Percentiles rank a stretch among this genome's conserved stretches.
phyloP scores from a whole-genome alignment of 2,329 filamentous ascomycete genomes.

The Colletotrichum graminicola region DNA sequence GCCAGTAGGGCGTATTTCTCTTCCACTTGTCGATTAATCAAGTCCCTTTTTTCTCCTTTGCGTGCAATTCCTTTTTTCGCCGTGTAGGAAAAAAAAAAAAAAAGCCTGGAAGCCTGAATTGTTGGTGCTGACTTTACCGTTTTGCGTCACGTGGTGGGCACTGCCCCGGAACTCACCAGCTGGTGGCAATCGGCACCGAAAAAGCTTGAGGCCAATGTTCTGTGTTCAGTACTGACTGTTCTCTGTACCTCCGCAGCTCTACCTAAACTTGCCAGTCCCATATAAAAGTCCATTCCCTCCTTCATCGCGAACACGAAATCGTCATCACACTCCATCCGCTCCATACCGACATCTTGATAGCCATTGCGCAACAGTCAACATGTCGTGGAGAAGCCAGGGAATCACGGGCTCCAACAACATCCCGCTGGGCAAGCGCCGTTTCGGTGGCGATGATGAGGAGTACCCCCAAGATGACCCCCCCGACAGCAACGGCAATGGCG shows the following conservation, averaged over 20 bases:
- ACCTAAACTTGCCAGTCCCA: conserved; percentile 14
- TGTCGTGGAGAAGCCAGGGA: conserved; percentile 80
- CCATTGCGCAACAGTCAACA: conserved; percentile 50
- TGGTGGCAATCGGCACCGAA: conserved; percentile 1
- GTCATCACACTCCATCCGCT: conserved; percentile 26
- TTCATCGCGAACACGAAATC: conserved; percentile 19
- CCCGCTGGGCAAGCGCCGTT: conserved; percentile 88
- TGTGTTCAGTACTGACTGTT: background rate
- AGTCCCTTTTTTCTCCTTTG: too few species aligned
- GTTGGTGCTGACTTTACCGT: background rate
- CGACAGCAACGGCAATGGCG: conserved; percentile 54
- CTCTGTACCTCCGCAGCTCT: conserved; percentile 22
- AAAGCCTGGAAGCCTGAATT: too few species aligned
- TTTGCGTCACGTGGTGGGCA: background rate
- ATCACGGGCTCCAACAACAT: conserved; percentile 99
- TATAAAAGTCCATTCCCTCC: conserved; percentile 35
- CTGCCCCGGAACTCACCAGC: background rate
- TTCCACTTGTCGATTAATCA: background rate
- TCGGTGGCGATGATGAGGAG: conserved; percentile 73
- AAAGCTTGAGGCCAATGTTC: background rate
- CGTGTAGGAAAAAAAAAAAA: background rate
- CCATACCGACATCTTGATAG: conserved; percentile 17
- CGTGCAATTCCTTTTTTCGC: background rate
- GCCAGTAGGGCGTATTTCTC: background rate
- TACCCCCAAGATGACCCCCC: conserved; percentile 14